A percentile compares a stretch with the other conserved stretches of the same genome.
These are phyloP conservation scores for Arthrocladium fulminans DNA, from an alignment of 2,329 filamentous ascomycete species.

Conservation along the genomic window DNA sequence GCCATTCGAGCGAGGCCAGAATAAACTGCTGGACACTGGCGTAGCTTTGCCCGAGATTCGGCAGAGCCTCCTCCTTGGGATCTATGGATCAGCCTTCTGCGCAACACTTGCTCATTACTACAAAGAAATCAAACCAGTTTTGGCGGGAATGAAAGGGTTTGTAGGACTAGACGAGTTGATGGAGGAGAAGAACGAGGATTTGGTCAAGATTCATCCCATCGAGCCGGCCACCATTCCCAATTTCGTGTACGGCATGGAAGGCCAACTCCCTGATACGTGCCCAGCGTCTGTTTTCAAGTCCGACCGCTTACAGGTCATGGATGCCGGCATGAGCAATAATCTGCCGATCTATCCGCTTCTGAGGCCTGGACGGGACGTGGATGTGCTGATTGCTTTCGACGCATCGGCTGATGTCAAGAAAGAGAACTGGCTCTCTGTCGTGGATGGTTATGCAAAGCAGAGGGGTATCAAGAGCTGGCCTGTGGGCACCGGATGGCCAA, in stretches of 20 bases:
- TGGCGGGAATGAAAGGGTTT: conserved; percentile 67
- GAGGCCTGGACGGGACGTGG: conserved; percentile 76
- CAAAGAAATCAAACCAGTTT: conserved; percentile 75
- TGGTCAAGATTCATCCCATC: conserved; percentile 89
- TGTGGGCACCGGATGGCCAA: conserved; percentile 87
- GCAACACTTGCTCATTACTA: conserved; percentile 95
- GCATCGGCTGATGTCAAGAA: conserved; percentile 86
- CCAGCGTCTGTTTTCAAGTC: conserved; percentile 65
- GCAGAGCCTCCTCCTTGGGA: conserved; percentile 74
- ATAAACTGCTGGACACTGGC: conserved; percentile 53
- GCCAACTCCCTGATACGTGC: conserved; percentile 63
- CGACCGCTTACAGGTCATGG: conserved; percentile 76
- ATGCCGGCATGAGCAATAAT: conserved; percentile 98
- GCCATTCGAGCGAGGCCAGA: conserved; percentile 64
- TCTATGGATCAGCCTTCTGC: conserved; percentile 96
- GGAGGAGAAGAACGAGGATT: conserved; percentile 68
- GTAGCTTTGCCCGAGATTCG: conserved; percentile 75
- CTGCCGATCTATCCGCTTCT: conserved; percentile 91
- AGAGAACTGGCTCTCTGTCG: conserved; percentile 93
- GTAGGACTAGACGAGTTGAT: conserved; percentile 71
- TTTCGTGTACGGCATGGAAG: conserved; percentile 73
- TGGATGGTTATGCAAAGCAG: conserved; percentile 85
- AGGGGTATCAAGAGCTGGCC: conserved; percentile 92
- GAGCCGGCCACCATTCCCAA: conserved; percentile 88
- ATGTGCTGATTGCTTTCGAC: conserved; percentile 87